Conservation (phyloP, 768 basidiomycete species). For the Lentinula sp. region DNA sequence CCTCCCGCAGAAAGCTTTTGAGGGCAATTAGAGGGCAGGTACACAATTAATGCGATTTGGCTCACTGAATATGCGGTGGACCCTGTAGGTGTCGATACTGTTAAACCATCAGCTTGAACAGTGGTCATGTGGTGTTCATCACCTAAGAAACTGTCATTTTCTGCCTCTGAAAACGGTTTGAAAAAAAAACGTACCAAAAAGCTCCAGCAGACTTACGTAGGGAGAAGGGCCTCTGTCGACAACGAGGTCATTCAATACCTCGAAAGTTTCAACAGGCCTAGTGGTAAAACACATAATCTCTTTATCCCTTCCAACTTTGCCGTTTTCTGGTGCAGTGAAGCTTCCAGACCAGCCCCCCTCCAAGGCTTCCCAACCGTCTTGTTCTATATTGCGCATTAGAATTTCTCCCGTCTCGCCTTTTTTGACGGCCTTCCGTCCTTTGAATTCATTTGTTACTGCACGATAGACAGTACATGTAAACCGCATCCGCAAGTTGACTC, state of each 20-base stretch:
- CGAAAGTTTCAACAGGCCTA: conserved; percentile 91
- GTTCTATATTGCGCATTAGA: conserved; percentile 88
- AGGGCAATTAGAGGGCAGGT: neutral
- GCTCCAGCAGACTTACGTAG: conserved; percentile 90
- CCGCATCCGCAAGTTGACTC: conserved; percentile 97
- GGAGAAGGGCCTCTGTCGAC: conserved; percentile 98
- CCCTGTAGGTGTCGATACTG: conserved; percentile 94
- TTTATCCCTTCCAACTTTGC: conserved; percentile 69
- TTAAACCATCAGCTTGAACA: conserved; percentile 95
- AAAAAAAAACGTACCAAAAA: conserved; percentile 70
- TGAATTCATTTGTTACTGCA: conserved; percentile 70
- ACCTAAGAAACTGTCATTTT: conserved; percentile 40
- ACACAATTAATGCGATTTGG: neutral
- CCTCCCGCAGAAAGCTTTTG: conserved; percentile 87
- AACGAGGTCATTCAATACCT: conserved; percentile 93
- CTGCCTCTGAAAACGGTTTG: neutral
- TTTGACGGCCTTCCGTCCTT: conserved; percentile 77
- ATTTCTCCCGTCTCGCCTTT: conserved; percentile 94
- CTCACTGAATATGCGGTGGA: conserved; percentile 96
- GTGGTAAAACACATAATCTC: conserved; percentile 99
- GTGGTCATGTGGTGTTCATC: conserved; percentile 99
- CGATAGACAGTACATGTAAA: conserved; percentile 99
- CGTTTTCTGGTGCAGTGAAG: conserved; percentile 34
- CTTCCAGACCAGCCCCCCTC: conserved; percentile 68
- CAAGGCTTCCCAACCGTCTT: conserved; percentile 93